phyloP scores from a whole-genome alignment of 768 basidiomycete species.

The Sistotremastrum niveocremeum region DNA sequence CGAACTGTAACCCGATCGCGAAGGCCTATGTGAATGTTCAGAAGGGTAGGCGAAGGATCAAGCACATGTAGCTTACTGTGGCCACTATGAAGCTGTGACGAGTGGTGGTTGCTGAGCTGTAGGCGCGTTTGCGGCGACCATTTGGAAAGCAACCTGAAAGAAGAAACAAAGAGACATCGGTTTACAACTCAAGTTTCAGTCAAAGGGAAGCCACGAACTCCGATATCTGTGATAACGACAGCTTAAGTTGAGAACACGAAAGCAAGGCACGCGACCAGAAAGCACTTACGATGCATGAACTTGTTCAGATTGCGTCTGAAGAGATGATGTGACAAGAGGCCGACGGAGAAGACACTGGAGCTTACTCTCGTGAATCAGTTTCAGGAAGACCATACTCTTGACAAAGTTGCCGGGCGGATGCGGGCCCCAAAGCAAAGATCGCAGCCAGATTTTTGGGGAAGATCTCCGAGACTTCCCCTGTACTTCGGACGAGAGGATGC shows the following conservation, averaged over 20 bases:
- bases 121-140: constrained; percentile 20
- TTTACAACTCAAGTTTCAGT: constrained; percentile 1
- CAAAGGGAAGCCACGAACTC: constrained; percentile 21
- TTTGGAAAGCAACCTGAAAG: constrained; percentile 26
- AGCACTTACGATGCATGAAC: constrained; percentile 23
- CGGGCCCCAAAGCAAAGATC: constrained; percentile 30
- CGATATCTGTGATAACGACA: constrained; percentile 16
- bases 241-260: too few relatives aligned
- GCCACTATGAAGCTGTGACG: too few relatives aligned
- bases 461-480: constrained; percentile 26
- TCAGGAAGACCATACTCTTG: constrained; percentile 30
- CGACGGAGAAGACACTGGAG: constrained; percentile 7
- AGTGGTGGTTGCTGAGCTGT: too few relatives aligned
- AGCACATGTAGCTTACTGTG: background rate
- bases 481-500: constrained; percentile 36
- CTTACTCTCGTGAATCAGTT: background rate
- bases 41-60: too few relatives aligned
- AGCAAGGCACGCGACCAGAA: too few relatives aligned
- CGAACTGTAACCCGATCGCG: too few relatives aligned
- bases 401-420: constrained; percentile 26
- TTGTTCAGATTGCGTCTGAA: constrained; percentile 27
- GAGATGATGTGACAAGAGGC: constrained; percentile 12
- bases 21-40: too few relatives aligned
- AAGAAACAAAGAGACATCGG: background rate
- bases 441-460: constrained; percentile 35